A percentile compares a stretch with the other conserved stretches of the same genome.
Evolutionary conservation across 345 rosid genomes (phyloP).

Genomic region (Kernera saxatilis): DNA sequence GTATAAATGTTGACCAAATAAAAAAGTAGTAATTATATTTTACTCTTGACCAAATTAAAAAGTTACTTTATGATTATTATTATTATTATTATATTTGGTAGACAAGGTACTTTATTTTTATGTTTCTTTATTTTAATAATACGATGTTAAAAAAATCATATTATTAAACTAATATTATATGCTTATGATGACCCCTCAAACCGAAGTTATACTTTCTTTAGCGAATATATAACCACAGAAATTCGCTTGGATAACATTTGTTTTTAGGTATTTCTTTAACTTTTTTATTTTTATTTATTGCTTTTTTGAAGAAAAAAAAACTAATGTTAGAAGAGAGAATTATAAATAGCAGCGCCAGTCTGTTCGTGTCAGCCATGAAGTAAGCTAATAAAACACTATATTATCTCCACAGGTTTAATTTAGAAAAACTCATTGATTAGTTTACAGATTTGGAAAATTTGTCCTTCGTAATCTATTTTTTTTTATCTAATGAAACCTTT

Average conservation of each 20-base stretch:
- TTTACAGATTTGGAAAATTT: neutral
- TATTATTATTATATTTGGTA: no score
- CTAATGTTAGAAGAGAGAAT: neutral
- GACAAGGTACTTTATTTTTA: no score
- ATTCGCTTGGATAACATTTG: neutral
- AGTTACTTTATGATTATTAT: no score
- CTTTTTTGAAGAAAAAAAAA: neutral
- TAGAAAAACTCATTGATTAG: neutral
- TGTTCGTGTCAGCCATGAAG: slow-evolving; percentile 12
- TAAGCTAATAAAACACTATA: neutral
- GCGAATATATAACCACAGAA: slow-evolving; percentile 4
- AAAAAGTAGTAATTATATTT: no score
- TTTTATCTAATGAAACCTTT: neutral
- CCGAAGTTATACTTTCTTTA: neutral
- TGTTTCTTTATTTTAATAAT: neutral
- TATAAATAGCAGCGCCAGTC: slow-evolving; percentile 24
- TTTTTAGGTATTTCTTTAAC: neutral
- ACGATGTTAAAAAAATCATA: neutral
- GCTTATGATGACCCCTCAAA: neutral
- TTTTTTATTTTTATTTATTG: neutral
- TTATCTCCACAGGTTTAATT: slow-evolving; percentile 2
- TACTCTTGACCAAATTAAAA: no score
- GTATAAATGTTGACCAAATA: neutral
- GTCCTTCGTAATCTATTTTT: neutral
- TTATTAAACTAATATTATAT: neutral